Conservation (phyloP, 2,329 filamentous ascomycete genomes). For the Colletotrichum musae region DNA sequence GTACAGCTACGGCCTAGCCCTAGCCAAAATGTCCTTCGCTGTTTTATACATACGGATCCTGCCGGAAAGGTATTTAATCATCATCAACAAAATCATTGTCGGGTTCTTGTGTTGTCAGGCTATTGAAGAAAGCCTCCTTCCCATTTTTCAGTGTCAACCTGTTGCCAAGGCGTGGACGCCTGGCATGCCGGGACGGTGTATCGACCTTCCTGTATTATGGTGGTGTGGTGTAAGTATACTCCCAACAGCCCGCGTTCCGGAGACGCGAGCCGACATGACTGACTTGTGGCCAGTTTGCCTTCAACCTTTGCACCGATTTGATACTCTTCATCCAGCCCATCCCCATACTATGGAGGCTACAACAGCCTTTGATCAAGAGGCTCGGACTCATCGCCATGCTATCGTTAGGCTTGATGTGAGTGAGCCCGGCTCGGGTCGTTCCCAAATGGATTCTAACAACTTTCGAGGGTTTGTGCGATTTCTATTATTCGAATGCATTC, state of each 20-base stretch:
- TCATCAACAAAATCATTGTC: conserved; percentile 48
- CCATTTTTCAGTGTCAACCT: conserved; percentile 48
- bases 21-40: conserved; percentile 52
- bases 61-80: conserved; percentile 43
- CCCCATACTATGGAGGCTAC: conserved; percentile 51
- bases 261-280: not conserved
- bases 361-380: conserved; percentile 48
- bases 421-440: not conserved
- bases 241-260: no score
- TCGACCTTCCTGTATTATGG: conserved; percentile 50
- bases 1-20: conserved; percentile 48
- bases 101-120: conserved; percentile 49
- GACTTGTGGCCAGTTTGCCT: conserved; percentile 42
- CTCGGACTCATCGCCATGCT: conserved; percentile 46
- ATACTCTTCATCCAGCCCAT: conserved; percentile 55
- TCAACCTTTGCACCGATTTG: conserved; percentile 54
- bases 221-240: conserved; percentile 49
- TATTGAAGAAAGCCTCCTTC: conserved; percentile 48
- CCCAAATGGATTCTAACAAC: not conserved
- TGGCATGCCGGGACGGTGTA: conserved; percentile 44
- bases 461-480: conserved; percentile 42
- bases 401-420: conserved; percentile 45
- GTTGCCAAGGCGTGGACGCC: conserved; percentile 47
- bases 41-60: conserved; percentile 51
- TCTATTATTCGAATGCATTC: conserved; percentile 47